Evolutionary conservation across 768 basidiomycete genomes (phyloP).

Genomic region (Terana coerulea): DNA sequence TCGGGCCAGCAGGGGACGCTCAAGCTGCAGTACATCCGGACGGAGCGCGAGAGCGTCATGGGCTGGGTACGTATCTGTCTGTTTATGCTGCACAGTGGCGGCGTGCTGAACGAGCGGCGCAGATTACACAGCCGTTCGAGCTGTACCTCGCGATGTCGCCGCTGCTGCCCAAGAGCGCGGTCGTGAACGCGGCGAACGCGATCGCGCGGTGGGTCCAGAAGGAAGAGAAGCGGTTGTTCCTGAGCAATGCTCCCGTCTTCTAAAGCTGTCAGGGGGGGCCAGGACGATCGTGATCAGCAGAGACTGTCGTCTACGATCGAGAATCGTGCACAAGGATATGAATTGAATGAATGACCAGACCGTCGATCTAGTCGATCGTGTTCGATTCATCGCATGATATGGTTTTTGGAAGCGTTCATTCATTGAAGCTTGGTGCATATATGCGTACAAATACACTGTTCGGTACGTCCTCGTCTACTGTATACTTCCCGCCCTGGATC

Average conservation of each 20-base stretch:
- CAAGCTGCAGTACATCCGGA: constrained; percentile 84
- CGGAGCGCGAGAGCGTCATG: constrained; percentile 83
- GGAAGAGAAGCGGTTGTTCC: constrained; percentile 77
- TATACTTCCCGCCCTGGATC: too few relatives aligned
- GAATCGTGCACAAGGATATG: too few relatives aligned
- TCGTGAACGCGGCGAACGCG: constrained; percentile 83
- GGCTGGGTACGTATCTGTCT: constrained; percentile 73
- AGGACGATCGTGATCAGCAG: too few relatives aligned
- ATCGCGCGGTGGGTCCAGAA: constrained; percentile 90
- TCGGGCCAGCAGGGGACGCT: constrained; percentile 78
- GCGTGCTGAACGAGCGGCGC: constrained; percentile 1
- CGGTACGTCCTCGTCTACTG: too few relatives aligned
- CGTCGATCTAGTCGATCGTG: too few relatives aligned
- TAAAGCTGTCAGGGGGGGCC: too few relatives aligned
- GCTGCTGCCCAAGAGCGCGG: constrained; percentile 81
- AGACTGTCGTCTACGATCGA: too few relatives aligned
- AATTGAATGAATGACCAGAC: too few relatives aligned
- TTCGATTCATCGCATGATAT: too few relatives aligned
- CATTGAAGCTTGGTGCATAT: too few relatives aligned
- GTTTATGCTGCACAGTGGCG: background rate
- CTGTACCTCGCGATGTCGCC: constrained; percentile 83
- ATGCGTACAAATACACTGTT: too few relatives aligned
- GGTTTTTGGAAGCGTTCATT: too few relatives aligned
- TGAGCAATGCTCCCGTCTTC: constrained; percentile 89
- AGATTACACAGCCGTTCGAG: constrained; percentile 95